Conservation (phyloP, 1,284 basidiomycete genomes). For the Microbotryum violaceum region DNA sequence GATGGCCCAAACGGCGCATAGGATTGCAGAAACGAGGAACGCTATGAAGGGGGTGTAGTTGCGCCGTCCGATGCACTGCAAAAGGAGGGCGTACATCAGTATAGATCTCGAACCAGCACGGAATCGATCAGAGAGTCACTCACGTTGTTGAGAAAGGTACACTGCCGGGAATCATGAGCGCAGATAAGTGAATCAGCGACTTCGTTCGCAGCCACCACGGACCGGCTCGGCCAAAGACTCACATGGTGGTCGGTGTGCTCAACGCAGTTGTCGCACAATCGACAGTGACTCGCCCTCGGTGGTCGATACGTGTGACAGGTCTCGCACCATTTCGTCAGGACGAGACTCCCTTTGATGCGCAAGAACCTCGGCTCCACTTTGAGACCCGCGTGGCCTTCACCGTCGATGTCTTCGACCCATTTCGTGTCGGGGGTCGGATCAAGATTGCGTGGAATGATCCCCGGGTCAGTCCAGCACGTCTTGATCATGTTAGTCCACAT, state of each 20-base stretch:
- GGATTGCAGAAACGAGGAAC: conserved; percentile 61
- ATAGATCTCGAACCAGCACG: neutral
- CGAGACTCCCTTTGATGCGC: conserved; percentile 57
- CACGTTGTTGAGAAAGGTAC: conserved; percentile 82
- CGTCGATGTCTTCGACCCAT: conserved; percentile 44
- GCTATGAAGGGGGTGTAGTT: conserved; percentile 86
- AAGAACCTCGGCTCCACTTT: conserved; percentile 67
- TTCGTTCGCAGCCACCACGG: neutral
- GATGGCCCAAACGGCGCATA: conserved; percentile 64
- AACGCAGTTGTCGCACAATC: conserved; percentile 92
- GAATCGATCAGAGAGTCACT: neutral
- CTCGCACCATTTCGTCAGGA: conserved; percentile 54
- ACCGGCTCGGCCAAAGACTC: neutral
- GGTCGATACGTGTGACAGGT: conserved; percentile 80
- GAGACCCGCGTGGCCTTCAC: conserved; percentile 12
- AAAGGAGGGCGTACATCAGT: no score
- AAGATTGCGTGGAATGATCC: conserved; percentile 74
- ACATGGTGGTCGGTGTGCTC: conserved; percentile 49
- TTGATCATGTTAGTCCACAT: conserved; percentile 59
- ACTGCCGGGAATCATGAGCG: conserved; percentile 55
- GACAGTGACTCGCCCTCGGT: conserved; percentile 84
- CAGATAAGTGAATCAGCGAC: neutral
- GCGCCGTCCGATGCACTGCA: conserved; percentile 67
- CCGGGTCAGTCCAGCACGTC: conserved; percentile 71
- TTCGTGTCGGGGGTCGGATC: conserved; percentile 64